A percentile compares a stretch with the other conserved stretches of the same genome.
Evolutionary conservation across 192 early-diverging fungal species (phyloP).

Genomic region (Umbelopsis ramanniana): DNA sequence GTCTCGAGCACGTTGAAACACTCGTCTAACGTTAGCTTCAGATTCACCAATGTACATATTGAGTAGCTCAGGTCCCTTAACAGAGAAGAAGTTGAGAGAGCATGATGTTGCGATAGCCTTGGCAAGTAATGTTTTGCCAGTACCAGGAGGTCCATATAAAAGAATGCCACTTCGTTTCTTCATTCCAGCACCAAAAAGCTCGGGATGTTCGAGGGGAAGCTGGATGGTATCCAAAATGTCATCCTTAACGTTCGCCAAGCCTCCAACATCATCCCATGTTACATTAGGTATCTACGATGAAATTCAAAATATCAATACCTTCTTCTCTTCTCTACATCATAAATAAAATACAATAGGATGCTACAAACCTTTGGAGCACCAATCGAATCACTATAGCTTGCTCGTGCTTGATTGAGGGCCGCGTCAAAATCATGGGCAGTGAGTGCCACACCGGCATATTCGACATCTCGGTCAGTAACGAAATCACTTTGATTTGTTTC

Average conservation of each 20-base stretch:
- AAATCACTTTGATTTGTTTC: conserved; percentile 42
- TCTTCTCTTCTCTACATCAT: not conserved
- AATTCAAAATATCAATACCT: not conserved
- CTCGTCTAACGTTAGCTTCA: conserved; percentile 94
- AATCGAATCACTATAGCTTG: conserved; percentile 87
- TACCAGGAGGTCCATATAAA: conserved; percentile 97
- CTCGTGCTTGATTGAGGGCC: conserved; percentile 78
- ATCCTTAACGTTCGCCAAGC: conserved; percentile 88
- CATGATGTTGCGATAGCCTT: conserved; percentile 99
- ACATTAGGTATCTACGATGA: conserved; percentile 84
- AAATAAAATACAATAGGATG: not conserved
- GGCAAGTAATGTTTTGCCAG: conserved; percentile 97
- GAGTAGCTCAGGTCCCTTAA: conserved; percentile 98
- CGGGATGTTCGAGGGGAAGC: conserved; percentile 93
- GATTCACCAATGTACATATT: conserved; percentile 99
- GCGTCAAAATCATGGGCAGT: conserved; percentile 80
- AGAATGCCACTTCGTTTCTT: conserved; percentile 94
- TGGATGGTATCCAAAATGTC: conserved; percentile 97
- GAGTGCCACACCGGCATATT: conserved; percentile 72
- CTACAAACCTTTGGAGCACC: conserved; percentile 84
- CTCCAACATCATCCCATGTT: conserved; percentile 98
- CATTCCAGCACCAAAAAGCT: conserved; percentile 93
- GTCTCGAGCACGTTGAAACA: conserved; percentile 96
- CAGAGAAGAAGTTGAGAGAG: conserved; percentile 97
- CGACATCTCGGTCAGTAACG: conserved; percentile 57